Conservation (phyloP, 352 stramenopile species). For the Globisporangium barbulae region DNA sequence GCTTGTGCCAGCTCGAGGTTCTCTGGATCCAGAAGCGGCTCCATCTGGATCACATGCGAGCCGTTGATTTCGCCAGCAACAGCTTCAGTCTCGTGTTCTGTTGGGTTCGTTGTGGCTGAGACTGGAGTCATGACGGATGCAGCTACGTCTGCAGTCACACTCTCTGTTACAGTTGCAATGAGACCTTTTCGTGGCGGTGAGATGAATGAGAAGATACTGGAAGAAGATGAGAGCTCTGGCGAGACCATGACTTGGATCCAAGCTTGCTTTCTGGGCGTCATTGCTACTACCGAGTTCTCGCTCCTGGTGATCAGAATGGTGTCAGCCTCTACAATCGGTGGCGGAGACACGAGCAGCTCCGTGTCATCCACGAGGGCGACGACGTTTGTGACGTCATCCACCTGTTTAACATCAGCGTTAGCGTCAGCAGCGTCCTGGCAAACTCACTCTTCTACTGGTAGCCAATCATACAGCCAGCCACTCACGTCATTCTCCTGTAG, state of each 20-base stretch:
- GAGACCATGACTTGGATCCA: slow-evolving; percentile 33
- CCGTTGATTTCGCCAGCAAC: no score
- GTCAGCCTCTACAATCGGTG: neutral
- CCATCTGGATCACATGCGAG: slow-evolving; percentile 22
- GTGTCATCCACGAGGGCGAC: slow-evolving; percentile 32
- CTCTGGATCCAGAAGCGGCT: neutral
- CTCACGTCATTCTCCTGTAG: slow-evolving; percentile 2
- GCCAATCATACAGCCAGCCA: no score
- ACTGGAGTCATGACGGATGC: neutral
- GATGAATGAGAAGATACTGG: slow-evolving; percentile 57
- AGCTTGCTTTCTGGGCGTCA: slow-evolving; percentile 27
- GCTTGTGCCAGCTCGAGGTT: slow-evolving; percentile 27
- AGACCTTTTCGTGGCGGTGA: neutral
- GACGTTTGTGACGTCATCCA: slow-evolving; percentile 8
- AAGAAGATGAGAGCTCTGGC: slow-evolving; percentile 12
- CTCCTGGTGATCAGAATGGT: neutral
- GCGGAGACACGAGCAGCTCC: slow-evolving; percentile 19
- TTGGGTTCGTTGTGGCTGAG: neutral
- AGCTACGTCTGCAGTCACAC: neutral
- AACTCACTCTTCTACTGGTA: neutral
- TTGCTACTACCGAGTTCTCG: neutral
- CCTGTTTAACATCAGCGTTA: neutral
- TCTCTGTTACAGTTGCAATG: neutral
- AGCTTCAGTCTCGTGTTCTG: neutral
- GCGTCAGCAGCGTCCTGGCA: neutral